Evolutionary conservation across 148 eudicot species (phyloP), one percentile per base, ranked within the genome.

Genomic region (Salicornia ramosissima): DNA sequence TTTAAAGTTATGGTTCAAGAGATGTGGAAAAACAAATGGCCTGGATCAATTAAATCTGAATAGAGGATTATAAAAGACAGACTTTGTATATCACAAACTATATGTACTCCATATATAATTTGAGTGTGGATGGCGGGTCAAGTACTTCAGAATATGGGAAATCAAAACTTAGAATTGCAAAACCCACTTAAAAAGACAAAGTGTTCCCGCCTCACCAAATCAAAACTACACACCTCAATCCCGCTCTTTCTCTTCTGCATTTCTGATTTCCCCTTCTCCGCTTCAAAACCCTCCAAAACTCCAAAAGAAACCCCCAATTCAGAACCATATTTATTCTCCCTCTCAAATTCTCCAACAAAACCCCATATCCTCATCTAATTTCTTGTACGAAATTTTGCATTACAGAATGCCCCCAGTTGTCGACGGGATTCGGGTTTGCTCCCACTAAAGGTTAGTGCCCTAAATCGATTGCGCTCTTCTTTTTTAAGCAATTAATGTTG

Each of bases 121-220:
- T 19, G 53, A 36, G 40, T 8, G 40, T 3, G 7, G 1, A 19
- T 49, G 28, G 26, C 64, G 64, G 67, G 30, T 42, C 49, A 63
- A 36, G n/a, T 61, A 59, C 25, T 31, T 31, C 6, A n/a, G 1
- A 33, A 60, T 34, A 13, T 19, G 2, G 19, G 22, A 49, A 34
- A 36, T 21, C 28, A 36, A 36, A 36, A 63, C 19, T 22, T 30
- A 63, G 29, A 66, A 18, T 47, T 29, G 26, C 16, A 39, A 29
- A 26, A 1, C 5, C 22, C 14, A 25, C 18, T 36, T 36, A 5
- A 21, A 24, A 6, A 25, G 0, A 0, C 11, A 6, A 34, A 47
- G 19, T 13, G 16, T 64, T 72, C 75, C 75, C 75, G 75, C 75
- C 75, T 42, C 24, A 51, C 11, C 69, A 64, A 70, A 29, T 64